phyloP scores from a whole-genome alignment of 2,329 filamentous ascomycete genomes.

The Paecilomyces variotii region DNA sequence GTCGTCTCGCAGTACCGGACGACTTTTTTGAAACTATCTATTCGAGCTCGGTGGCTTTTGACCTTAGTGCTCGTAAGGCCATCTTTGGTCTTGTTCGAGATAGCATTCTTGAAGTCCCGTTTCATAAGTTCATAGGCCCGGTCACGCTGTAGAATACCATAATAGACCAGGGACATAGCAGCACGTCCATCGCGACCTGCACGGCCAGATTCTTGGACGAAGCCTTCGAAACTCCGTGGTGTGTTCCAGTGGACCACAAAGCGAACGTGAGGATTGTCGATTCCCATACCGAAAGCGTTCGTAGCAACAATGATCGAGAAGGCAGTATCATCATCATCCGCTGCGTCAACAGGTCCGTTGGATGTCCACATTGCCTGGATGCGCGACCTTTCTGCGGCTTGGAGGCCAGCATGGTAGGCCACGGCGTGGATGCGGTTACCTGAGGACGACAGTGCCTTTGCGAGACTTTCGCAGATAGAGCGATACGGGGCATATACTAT shows the following conservation, averaged over 20 bases:
- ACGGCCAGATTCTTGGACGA: slow-evolving; percentile 90
- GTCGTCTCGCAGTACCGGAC: slow-evolving; percentile 76
- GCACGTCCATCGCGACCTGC: slow-evolving; percentile 86
- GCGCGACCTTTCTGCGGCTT: slow-evolving; percentile 60
- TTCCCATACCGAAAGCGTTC: slow-evolving; percentile 95
- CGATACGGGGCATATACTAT: slow-evolving; percentile 42
- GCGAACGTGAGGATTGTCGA: slow-evolving; percentile 89
- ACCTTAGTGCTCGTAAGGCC: slow-evolving; percentile 35
- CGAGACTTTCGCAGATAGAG: slow-evolving; percentile 32
- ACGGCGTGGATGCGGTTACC: slow-evolving; percentile 33
- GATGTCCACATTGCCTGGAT: slow-evolving; percentile 40
- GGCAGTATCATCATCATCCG: slow-evolving; percentile 34
- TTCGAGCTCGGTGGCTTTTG: slow-evolving; percentile 36
- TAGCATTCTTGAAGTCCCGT: slow-evolving; percentile 33
- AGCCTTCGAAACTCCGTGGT: slow-evolving; percentile 89
- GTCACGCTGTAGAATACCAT: slow-evolving; percentile 78
- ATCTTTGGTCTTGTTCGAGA: slow-evolving; percentile 21
- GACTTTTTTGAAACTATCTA: slow-evolving; percentile 59
- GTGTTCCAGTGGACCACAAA: slow-evolving; percentile 94
- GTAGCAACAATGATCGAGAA: slow-evolving; percentile 94
- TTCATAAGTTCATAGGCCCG: slow-evolving; percentile 52
- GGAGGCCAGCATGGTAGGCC: slow-evolving; percentile 53
- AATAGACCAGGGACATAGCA: slow-evolving; percentile 81
- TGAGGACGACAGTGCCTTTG: slow-evolving; percentile 23
- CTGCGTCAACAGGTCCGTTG: slow-evolving; percentile 6